phyloP scores from a whole-genome alignment of 805 yeast species.

The Kazachstania martiniae region DNA sequence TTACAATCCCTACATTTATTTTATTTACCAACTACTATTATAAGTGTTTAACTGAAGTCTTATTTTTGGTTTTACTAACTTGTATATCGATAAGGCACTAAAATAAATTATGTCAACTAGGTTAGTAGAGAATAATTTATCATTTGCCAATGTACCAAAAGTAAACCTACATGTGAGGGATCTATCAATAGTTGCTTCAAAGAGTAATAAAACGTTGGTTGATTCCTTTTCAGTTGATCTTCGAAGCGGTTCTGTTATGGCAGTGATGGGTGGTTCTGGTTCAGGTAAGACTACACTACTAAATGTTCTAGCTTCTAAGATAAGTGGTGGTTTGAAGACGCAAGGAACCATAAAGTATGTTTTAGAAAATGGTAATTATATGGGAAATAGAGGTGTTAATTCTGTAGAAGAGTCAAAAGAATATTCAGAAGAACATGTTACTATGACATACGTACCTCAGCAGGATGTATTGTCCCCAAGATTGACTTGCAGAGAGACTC shows the following conservation, averaged over 20 bases:
- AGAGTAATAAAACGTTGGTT: slow-evolving; percentile 31
- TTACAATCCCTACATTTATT: neutral
- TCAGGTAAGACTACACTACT: slow-evolving; percentile 77
- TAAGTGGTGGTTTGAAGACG: slow-evolving; percentile 31
- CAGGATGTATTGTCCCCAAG: slow-evolving; percentile 64
- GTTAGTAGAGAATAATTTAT: slow-evolving; percentile 16
- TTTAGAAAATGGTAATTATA: slow-evolving; percentile 5
- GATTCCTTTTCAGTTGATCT: slow-evolving; percentile 48
- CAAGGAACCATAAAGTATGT: slow-evolving; percentile 33
- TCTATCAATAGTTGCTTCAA: slow-evolving; percentile 18
- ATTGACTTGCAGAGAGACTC: slow-evolving; percentile 61
- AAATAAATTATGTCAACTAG: slow-evolving; percentile 3
- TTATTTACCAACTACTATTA: neutral
- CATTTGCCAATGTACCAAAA: slow-evolving; percentile 14
- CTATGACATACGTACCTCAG: slow-evolving; percentile 56
- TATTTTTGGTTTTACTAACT: neutral
- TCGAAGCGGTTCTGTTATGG: slow-evolving; percentile 53
- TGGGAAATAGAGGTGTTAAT: neutral
- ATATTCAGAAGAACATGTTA: slow-evolving; percentile 8
- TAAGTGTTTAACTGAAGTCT: neutral
- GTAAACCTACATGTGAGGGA: slow-evolving; percentile 18
- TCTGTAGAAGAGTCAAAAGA: neutral
- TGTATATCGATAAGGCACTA: neutral
- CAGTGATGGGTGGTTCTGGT: slow-evolving; percentile 82
- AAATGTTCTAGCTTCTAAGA: slow-evolving; percentile 50